Evolutionary conservation across 805 yeast species (phyloP), one percentile per base, ranked within the genome.

Genomic region (Ogataea philodendri): DNA sequence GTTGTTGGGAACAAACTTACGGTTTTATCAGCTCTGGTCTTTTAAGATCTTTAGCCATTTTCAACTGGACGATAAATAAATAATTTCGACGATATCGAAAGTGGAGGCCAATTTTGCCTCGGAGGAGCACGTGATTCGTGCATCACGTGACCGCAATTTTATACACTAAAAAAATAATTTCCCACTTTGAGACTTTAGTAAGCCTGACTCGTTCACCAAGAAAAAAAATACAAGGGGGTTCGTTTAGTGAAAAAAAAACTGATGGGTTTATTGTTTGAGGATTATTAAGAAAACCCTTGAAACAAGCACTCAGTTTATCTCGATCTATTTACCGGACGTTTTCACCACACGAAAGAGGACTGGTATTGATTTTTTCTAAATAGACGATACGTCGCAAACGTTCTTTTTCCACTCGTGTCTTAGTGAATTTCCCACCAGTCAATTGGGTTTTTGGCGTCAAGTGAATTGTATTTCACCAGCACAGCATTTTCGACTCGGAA

Each of bases 1-100:
- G 11, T n/a, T 18, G 16, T 9, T 9, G 8, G 18, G 7, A 9
- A 8, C 15, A n/a, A n/a, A 51, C 55, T 41, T 46, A 52, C 55
- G 45, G 50, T 35, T 50, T 51, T 24, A 50, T 55, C 14, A 53
- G 42, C n/a, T 54, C 58, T 16, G 46, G 49, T 45, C 60, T 55
- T 31, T 50, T 52, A 10, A 55, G 56, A 37, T 58, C 62, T 32
- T 51, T 55, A 5, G 41, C 45, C 55, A 52, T 53, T 19, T 24
- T 35, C 24, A 11, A 28, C 20, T 15, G 11, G 11, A 13, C 18
- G n/a, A 21, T 26, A 26, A 26, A 26, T 16, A 16, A 26, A 26
- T 16, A 17, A 13, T 7, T n/a, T n/a, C n/a, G n/a, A n/a, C n/a
- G n/a, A n/a, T n/a, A n/a, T n/a, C n/a, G n/a, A n/a, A n/a, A n/a